Evolutionary conservation across 2,329 filamentous ascomycete species (phyloP).

Genomic region (Beauveria sp.): DNA sequence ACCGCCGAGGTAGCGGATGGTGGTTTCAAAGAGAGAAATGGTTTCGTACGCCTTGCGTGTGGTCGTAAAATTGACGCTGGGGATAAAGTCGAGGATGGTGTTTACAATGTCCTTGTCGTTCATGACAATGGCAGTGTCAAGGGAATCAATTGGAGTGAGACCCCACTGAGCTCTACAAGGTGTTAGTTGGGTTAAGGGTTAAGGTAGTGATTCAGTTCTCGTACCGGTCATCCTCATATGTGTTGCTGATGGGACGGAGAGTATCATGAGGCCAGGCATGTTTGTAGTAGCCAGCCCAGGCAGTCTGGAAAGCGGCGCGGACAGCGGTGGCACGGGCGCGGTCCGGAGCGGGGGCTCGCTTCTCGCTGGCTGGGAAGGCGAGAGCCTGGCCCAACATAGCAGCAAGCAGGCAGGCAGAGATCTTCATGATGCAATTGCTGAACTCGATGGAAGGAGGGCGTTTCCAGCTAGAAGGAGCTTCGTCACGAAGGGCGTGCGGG

Average conservation of each 20-base stretch:
- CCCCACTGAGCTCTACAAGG: slow-evolving; percentile 69
- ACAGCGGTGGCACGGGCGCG: slow-evolving; percentile 5
- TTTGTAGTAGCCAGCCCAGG: slow-evolving; percentile 66
- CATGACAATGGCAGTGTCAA: slow-evolving; percentile 77
- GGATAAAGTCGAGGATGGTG: slow-evolving; percentile 63
- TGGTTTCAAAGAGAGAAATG: slow-evolving; percentile 83
- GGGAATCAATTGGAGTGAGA: slow-evolving; percentile 71
- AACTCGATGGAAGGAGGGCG: background rate
- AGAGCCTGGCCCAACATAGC: background rate
- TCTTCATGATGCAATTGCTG: background rate
- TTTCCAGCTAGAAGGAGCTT: background rate
- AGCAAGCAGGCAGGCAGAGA: background rate
- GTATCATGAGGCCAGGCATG: slow-evolving; percentile 76
- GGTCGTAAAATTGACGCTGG: slow-evolving; percentile 60
- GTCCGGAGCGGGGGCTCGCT: slow-evolving; percentile 8
- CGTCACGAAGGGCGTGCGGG: background rate
- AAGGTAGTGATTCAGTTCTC: background rate
- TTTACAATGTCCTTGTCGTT: slow-evolving; percentile 57
- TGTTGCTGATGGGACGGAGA: slow-evolving; percentile 59
- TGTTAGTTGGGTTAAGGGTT: too few relatives aligned
- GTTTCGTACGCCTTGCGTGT: slow-evolving; percentile 36
- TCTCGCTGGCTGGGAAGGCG: slow-evolving; percentile 2
- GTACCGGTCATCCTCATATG: slow-evolving; percentile 62
- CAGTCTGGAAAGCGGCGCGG: slow-evolving; percentile 53
- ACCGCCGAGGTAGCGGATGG: slow-evolving; percentile 79